These are phyloP conservation scores for Pueraria montana DNA, from an alignment of 306 rosid genomes.

Conservation along the genomic window DNA sequence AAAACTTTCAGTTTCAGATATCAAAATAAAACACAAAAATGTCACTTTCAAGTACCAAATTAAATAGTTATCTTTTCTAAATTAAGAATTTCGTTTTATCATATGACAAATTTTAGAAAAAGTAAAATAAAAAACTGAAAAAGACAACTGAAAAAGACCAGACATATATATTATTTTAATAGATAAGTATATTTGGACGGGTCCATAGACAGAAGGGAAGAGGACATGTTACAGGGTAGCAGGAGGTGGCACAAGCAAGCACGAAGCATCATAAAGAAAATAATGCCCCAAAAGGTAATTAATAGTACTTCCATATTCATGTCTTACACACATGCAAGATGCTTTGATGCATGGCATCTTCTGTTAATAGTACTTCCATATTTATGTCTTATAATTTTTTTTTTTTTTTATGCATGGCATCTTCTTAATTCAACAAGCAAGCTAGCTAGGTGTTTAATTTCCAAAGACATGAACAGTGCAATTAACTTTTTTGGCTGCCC, in stretches of 20 bases:
- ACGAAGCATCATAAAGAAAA: conserved; percentile 11
- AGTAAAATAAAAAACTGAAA: background rate
- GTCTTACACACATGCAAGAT: conserved; percentile 45
- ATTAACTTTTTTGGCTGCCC: conserved; percentile 26
- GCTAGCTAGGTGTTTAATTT: conserved; percentile 11
- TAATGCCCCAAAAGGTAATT: conserved; percentile 16
- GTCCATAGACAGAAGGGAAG: background rate
- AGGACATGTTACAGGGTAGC: conserved; percentile 11
- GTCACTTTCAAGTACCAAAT: too few species aligned
- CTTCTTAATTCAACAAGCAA: conserved; percentile 12
- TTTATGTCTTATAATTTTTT: too few species aligned
- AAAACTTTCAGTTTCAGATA: too few species aligned
- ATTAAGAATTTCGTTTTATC: background rate
- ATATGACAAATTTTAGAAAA: background rate
- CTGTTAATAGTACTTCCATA: too few species aligned
- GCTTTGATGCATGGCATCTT: conserved; percentile 42
- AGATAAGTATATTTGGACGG: background rate
- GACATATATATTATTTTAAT: background rate
- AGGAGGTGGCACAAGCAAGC: conserved; percentile 10
- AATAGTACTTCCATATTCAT: conserved; percentile 4
- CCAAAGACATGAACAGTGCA: conserved; percentile 46
- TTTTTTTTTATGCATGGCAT: conserved; percentile 48
- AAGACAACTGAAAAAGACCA: background rate
- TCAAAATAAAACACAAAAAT: too few species aligned
- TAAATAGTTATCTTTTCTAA: background rate